Evolutionary conservation across 768 basidiomycete genomes (phyloP).

Genomic region (Tricholoma hemisulphureum): DNA sequence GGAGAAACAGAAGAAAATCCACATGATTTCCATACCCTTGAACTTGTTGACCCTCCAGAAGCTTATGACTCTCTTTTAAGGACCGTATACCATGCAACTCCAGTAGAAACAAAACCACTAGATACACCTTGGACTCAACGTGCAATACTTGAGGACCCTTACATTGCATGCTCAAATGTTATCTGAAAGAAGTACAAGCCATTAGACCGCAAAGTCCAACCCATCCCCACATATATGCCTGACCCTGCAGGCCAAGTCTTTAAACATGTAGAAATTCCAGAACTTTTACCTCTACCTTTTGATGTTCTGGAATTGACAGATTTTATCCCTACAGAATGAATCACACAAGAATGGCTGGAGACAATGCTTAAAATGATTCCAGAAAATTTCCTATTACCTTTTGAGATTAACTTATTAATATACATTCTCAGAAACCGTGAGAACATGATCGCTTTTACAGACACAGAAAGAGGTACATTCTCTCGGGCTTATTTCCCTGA

Average conservation of each 20-base stretch:
- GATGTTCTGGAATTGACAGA: neutral
- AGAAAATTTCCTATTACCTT: too few relatives aligned
- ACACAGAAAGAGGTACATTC: too few relatives aligned
- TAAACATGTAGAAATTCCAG: constrained; percentile 8
- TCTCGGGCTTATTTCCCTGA: too few relatives aligned
- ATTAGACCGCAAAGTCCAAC: too few relatives aligned
- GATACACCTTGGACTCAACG: constrained; percentile 9
- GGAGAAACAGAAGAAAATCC: neutral
- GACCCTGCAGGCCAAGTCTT: constrained; percentile 8
- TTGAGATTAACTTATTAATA: constrained; percentile 18
- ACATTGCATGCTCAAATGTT: constrained; percentile 10
- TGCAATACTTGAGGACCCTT: constrained; percentile 1
- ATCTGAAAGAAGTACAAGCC: too few relatives aligned
- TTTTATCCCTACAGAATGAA: constrained; percentile 4
- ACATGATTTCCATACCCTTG: constrained; percentile 3
- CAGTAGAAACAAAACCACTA: neutral
- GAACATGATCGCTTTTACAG: constrained; percentile 14
- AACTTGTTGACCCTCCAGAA: constrained; percentile 7
- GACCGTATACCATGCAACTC: too few relatives aligned
- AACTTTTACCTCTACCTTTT: constrained; percentile 2
- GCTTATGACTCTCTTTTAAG: constrained; percentile 14
- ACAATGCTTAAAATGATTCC: constrained; percentile 10
- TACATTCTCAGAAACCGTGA: constrained; percentile 10
- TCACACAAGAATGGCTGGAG: constrained; percentile 15
- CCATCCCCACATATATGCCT: too few relatives aligned